Evolutionary conservation across 1,284 basidiomycete species (phyloP).

Genomic region (Coniferiporia weirii): DNA sequence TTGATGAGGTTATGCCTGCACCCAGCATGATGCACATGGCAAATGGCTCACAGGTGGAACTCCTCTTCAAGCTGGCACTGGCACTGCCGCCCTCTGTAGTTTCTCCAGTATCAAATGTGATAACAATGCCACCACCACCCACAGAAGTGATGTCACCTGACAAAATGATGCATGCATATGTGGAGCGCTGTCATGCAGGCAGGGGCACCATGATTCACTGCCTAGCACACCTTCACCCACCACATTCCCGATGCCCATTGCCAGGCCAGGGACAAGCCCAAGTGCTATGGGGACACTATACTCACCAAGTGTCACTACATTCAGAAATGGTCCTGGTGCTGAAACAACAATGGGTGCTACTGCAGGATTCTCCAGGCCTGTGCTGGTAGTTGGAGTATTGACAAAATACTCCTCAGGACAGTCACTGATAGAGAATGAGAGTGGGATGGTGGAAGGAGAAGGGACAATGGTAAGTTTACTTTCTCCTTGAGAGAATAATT

Average conservation of each 20-base stretch:
- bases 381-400: conserved; percentile 35
- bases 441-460: conserved; percentile 5
- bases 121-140: conserved; percentile 42
- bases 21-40: conserved; percentile 60
- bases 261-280: conserved; percentile 25
- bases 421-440: conserved; percentile 33
- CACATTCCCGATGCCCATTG: conserved; percentile 16
- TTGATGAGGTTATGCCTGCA: conserved; percentile 60
- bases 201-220: conserved; percentile 6
- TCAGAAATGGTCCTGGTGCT: conserved; percentile 8
- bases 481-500: background rate
- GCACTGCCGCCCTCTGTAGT: conserved; percentile 29
- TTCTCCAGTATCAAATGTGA: conserved; percentile 35
- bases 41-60: conserved; percentile 29
- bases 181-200: conserved; percentile 43
- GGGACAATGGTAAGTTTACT: background rate
- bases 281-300: conserved; percentile 33
- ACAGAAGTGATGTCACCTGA: conserved; percentile 51
- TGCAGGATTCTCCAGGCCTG: background rate
- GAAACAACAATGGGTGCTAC: background rate
- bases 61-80: conserved; percentile 27
- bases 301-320: conserved; percentile 25
- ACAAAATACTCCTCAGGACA: conserved; percentile 60
- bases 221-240: conserved; percentile 12
- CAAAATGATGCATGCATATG: conserved; percentile 71